Percentiles rank a stretch among this genome's conserved stretches.
These are phyloP conservation scores for Tricholoma furcatifolium DNA, from an alignment of 768 basidiomycete genomes.

Conservation along the genomic window DNA sequence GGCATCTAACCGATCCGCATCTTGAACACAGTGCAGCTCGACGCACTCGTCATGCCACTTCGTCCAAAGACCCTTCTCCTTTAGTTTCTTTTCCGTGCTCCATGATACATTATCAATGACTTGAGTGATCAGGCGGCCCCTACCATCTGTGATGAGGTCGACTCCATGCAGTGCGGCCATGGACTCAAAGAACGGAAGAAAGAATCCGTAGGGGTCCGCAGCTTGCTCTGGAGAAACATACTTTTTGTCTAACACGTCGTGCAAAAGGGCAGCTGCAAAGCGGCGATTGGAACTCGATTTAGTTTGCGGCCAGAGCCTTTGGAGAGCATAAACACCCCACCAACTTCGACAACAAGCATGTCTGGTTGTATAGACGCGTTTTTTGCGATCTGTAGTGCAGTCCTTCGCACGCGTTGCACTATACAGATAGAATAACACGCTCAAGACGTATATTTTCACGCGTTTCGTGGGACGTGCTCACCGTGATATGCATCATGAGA, in stretches of 20 bases:
- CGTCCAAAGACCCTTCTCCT: conserved; percentile 51
- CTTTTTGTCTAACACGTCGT: conserved; percentile 87
- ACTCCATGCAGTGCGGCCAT: conserved; percentile 42
- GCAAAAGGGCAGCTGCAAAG: conserved; percentile 72
- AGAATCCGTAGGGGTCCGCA: conserved; percentile 62
- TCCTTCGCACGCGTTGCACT: conserved; percentile 84
- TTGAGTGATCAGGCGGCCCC: conserved; percentile 51
- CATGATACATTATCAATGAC: conserved; percentile 84
- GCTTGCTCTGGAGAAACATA: conserved; percentile 61
- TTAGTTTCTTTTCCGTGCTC: conserved; percentile 76
- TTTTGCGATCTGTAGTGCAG: conserved; percentile 67
- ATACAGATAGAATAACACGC: conserved; percentile 6
- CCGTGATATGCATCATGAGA: conserved; percentile 83
- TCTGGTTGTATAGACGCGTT: conserved; percentile 52
- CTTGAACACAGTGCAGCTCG: conserved; percentile 82
- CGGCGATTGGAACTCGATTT: neutral
- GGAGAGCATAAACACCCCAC: conserved; percentile 17
- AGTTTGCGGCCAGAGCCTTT: neutral
- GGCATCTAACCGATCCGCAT: conserved; percentile 77
- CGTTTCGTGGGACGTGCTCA: conserved; percentile 28
- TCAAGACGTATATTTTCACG: conserved; percentile 4
- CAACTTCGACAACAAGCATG: conserved; percentile 74
- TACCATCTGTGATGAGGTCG: conserved; percentile 60
- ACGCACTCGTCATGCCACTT: conserved; percentile 69
- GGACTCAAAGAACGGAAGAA: conserved; percentile 61